phyloP scores from a whole-genome alignment of 768 basidiomycete species.

The Mycena metata region DNA sequence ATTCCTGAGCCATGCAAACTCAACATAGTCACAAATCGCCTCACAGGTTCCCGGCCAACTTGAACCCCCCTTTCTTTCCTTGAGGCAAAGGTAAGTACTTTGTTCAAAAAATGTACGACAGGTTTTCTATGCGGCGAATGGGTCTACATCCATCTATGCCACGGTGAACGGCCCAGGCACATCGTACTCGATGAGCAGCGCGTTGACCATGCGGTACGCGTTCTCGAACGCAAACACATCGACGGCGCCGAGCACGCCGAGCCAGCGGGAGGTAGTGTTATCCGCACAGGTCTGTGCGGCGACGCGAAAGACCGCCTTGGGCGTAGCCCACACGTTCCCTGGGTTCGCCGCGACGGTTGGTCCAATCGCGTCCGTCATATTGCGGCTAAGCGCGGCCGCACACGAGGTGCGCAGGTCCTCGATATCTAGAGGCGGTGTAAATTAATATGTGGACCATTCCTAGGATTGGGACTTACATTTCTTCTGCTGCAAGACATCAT shows the following conservation, averaged over 20 bases:
- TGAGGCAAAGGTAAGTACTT: not conserved
- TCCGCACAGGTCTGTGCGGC: slow-evolving; percentile 11
- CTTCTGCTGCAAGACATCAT: slow-evolving; percentile 19
- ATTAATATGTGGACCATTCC: not conserved
- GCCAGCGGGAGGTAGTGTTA: too few relatives aligned
- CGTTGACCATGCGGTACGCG: slow-evolving; percentile 7
- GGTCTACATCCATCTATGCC: slow-evolving; percentile 10
- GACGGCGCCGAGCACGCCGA: slow-evolving; percentile 11
- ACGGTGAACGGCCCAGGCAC: slow-evolving; percentile 3
- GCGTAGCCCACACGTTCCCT: slow-evolving; percentile 7
- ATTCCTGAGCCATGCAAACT: too few relatives aligned
- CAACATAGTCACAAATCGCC: too few relatives aligned
- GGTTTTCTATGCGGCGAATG: slow-evolving; percentile 3
- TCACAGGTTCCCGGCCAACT: too few relatives aligned
- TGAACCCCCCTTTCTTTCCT: too few relatives aligned
- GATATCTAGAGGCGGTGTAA: slow-evolving; percentile 5
- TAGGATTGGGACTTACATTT: slow-evolving; percentile 15
- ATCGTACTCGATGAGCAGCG: slow-evolving; percentile 18
- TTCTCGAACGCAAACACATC: slow-evolving; percentile 17
- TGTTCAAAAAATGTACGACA: slow-evolving; percentile 8
- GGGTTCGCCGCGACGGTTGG: slow-evolving; percentile 18
- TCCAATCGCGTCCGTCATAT: slow-evolving; percentile 12
- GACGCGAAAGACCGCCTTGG: slow-evolving; percentile 6
- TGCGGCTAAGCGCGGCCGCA: slow-evolving; percentile 7
- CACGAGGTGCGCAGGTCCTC: slow-evolving; percentile 14